These are phyloP conservation scores for Lentithecium fluviatile DNA, from an alignment of 495 filamentous ascomycete species.

Conservation along the genomic window DNA sequence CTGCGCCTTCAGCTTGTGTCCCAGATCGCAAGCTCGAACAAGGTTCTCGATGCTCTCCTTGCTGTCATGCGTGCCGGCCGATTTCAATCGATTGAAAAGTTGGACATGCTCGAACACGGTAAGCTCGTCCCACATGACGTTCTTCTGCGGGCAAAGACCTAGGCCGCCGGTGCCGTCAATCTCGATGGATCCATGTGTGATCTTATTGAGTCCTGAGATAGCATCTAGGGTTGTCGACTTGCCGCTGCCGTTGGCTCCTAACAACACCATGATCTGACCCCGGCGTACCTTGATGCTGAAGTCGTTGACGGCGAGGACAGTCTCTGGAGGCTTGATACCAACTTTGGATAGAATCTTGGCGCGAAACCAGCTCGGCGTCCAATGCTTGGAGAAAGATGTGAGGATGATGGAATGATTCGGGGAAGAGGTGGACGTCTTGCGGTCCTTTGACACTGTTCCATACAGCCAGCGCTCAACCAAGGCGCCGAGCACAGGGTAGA, in stretches of 20 bases:
- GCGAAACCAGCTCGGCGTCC: slow-evolving; percentile 62
- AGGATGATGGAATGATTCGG: slow-evolving; percentile 55
- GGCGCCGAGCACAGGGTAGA: slow-evolving; percentile 69
- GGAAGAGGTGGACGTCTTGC: slow-evolving; percentile 43
- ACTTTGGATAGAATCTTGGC: slow-evolving; percentile 49
- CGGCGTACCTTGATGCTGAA: slow-evolving; percentile 65
- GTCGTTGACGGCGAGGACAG: slow-evolving; percentile 70
- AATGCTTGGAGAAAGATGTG: slow-evolving; percentile 69
- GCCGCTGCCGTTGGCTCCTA: slow-evolving; percentile 84
- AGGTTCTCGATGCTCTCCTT: slow-evolving; percentile 59
- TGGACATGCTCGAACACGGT: slow-evolving; percentile 79
- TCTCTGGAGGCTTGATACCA: slow-evolving; percentile 51
- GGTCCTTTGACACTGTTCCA: slow-evolving; percentile 67
- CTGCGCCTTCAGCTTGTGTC: slow-evolving; percentile 67
- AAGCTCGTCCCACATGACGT: slow-evolving; percentile 87
- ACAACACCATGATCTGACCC: slow-evolving; percentile 77
- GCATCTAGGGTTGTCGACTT: slow-evolving; percentile 86
- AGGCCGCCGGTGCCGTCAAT: slow-evolving; percentile 72
- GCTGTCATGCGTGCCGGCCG: slow-evolving; percentile 43
- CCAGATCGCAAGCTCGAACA: slow-evolving; percentile 67
- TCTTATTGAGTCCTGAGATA: slow-evolving; percentile 73
- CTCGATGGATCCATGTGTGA: slow-evolving; percentile 71
- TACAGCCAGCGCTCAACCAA: slow-evolving; percentile 70
- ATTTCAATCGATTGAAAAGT: slow-evolving; percentile 79
- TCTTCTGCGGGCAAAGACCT: slow-evolving; percentile 77